Evolutionary conservation across 495 filamentous ascomycete species (phyloP), one percentile per base, ranked within the genome.

Genomic region (Hypomontagnella monticulosa): DNA sequence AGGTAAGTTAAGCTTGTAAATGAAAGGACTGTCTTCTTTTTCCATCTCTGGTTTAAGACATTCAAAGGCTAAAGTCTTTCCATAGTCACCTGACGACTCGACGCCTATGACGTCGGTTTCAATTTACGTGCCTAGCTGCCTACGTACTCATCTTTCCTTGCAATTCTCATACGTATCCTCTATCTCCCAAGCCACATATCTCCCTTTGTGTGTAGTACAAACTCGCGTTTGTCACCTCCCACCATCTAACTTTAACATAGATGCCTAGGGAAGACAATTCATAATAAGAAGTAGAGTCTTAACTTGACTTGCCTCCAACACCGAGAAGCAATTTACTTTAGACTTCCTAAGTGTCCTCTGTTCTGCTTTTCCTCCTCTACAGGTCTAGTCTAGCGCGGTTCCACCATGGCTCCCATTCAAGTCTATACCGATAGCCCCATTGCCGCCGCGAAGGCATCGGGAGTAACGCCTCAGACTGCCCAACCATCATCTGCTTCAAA

Each of bases 391-490:
- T 7, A 33, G 15, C 10, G 3, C 14, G 12, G 15, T 10, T 27
- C 69, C 55, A 78, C 20, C 33, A 88, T 88, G 81, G 76, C 84
- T 8, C 84, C 85, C 4, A 84, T 90, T 63, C 82, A 75, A 40
- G 79, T 88, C 23, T 84, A 88, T 78, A 83, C 79, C 16, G 77
- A 87, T 37, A 82, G 83, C 44, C 86, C 88, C 47, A 85, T 90
- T 66, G 84, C 78, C 48, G 69, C 81, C 8, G 79, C 78, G 36
- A 86, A 85, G 69, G 73, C 84, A 15, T 74, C 78, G 14, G 82
- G 78, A 40, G 64, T 79, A 33, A 81, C 82, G 48, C 80, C 80
- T 47, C 74, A 83, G 74, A 85, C 85, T 55, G 75, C 79, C 68
- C 59, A 69, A 40, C 59, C 76, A 30, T 58, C 63, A n/a, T 52